phyloP scores from a whole-genome alignment of 768 basidiomycete species.

The Auricularia sp. region DNA sequence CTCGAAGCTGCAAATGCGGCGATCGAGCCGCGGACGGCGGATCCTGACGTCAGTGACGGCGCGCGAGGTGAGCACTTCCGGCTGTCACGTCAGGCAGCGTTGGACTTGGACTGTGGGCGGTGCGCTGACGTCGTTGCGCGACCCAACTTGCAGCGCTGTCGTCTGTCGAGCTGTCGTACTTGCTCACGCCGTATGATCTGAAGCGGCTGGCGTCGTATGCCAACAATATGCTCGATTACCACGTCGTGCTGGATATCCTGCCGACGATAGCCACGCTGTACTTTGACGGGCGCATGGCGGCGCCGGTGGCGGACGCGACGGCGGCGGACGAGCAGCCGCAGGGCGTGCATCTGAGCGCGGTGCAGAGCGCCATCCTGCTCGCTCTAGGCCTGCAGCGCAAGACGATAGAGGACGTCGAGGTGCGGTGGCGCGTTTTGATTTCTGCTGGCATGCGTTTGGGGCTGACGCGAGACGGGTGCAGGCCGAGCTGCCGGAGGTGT shows the following conservation, averaged over 20 bases:
- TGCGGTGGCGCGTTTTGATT: conserved; percentile 21
- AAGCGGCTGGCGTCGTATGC: conserved; percentile 94
- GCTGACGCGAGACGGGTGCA: conserved; percentile 18
- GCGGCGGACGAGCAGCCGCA: conserved; percentile 26
- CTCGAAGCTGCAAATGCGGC: conserved; percentile 68
- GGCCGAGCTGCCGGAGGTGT: conserved; percentile 63
- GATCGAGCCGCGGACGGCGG: conserved; percentile 1
- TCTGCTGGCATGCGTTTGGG: background rate
- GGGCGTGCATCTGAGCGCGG: conserved; percentile 64
- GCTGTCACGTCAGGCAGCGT: background rate
- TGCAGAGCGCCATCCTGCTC: conserved; percentile 85
- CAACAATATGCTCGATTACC: conserved; percentile 93
- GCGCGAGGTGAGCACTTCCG: conserved; percentile 24
- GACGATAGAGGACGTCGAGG: conserved; percentile 81
- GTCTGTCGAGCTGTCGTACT: conserved; percentile 43
- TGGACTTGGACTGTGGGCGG: background rate
- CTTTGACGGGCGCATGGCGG: conserved; percentile 50
- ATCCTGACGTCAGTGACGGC: conserved; percentile 32
- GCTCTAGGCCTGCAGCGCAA: conserved; percentile 87
- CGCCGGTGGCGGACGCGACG: conserved; percentile 25
- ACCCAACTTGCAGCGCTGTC: conserved; percentile 27
- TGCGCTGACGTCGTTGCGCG: background rate
- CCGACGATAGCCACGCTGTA: conserved; percentile 73
- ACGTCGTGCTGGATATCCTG: conserved; percentile 87
- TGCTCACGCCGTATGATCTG: conserved; percentile 85